Evolutionary conservation across 1,139 yeast genomes (phyloP).

Genomic region (Yamadazyma dendronema): DNA sequence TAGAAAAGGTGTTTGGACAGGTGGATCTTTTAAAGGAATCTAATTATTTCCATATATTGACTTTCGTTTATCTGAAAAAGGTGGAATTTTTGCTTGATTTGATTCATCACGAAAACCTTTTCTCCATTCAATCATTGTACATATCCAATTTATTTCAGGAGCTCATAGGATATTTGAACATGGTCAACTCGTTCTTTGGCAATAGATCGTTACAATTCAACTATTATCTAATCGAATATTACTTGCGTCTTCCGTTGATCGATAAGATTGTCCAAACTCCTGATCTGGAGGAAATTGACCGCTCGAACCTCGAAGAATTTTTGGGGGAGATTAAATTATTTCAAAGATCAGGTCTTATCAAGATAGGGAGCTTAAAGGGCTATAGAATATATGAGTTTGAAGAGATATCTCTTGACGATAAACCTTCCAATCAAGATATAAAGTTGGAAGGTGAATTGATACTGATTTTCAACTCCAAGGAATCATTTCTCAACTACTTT

Average conservation of each 20-base stretch:
- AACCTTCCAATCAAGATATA: background rate
- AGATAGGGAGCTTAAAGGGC: slow-evolving; percentile 32
- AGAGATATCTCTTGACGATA: slow-evolving; percentile 18
- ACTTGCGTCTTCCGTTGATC: slow-evolving; percentile 3
- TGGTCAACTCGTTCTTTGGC: slow-evolving; percentile 25
- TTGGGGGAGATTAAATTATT: slow-evolving; percentile 46
- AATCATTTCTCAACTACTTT: slow-evolving; percentile 21
- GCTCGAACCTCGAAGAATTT: slow-evolving; percentile 36
- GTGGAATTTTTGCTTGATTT: slow-evolving; percentile 23
- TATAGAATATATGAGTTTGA: slow-evolving; percentile 30
- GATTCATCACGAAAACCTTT: slow-evolving; percentile 25
- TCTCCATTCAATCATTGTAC: slow-evolving; percentile 33
- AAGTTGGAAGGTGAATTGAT: slow-evolving; percentile 7
- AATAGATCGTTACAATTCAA: slow-evolving; percentile 27
- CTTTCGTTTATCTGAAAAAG: slow-evolving; percentile 27
- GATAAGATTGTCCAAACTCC: slow-evolving; percentile 17
- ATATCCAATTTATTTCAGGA: slow-evolving; percentile 34
- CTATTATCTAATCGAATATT: slow-evolving; percentile 29
- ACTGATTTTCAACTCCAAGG: slow-evolving; percentile 16
- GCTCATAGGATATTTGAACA: slow-evolving; percentile 37
- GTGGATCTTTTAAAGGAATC: slow-evolving; percentile 15
- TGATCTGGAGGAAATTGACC: slow-evolving; percentile 15
- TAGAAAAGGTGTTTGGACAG: slow-evolving; percentile 16
- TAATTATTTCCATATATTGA: slow-evolving; percentile 25
- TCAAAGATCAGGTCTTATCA: slow-evolving; percentile 42